phyloP scores from a whole-genome alignment of 257 asterid species.

The Nicotiana tomentosiformis region DNA sequence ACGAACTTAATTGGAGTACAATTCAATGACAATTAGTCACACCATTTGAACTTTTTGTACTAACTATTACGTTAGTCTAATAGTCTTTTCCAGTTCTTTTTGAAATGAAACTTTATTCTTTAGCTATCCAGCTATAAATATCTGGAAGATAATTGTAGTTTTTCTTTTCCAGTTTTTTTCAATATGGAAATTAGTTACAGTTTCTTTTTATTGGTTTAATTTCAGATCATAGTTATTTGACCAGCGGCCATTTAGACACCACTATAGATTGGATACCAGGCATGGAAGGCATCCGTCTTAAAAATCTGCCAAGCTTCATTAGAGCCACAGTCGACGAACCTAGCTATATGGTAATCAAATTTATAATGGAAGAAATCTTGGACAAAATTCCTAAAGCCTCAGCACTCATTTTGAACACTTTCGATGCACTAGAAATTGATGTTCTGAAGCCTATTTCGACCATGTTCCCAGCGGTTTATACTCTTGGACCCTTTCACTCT shows the following conservation, averaged over 20 bases:
- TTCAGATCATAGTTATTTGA: constrained; percentile 20
- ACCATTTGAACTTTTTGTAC: too few relatives aligned
- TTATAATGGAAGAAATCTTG: background rate
- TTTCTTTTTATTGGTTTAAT: background rate
- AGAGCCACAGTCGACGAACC: constrained; percentile 22
- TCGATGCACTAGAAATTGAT: constrained; percentile 17
- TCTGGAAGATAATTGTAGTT: too few relatives aligned
- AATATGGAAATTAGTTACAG: background rate
- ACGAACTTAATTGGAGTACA: too few relatives aligned
- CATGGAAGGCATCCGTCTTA: constrained; percentile 22
- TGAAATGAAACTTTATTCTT: too few relatives aligned
- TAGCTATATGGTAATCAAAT: constrained; percentile 1
- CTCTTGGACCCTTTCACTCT: constrained; percentile 26
- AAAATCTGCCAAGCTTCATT: constrained; percentile 24
- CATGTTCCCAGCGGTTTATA: constrained; percentile 10
- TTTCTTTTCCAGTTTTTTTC: too few relatives aligned
- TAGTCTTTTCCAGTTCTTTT: too few relatives aligned
- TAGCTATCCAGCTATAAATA: too few relatives aligned
- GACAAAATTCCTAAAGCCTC: constrained; percentile 18
- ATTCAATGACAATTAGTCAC: too few relatives aligned
- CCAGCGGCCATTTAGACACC: constrained; percentile 24
- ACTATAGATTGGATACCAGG: constrained; percentile 26
- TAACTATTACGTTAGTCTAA: too few relatives aligned
- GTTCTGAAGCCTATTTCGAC: constrained; percentile 7
- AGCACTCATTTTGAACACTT: constrained; percentile 24